phyloP scores from a whole-genome alignment of 306 rosid genomes.

The Dryas drummondii region DNA sequence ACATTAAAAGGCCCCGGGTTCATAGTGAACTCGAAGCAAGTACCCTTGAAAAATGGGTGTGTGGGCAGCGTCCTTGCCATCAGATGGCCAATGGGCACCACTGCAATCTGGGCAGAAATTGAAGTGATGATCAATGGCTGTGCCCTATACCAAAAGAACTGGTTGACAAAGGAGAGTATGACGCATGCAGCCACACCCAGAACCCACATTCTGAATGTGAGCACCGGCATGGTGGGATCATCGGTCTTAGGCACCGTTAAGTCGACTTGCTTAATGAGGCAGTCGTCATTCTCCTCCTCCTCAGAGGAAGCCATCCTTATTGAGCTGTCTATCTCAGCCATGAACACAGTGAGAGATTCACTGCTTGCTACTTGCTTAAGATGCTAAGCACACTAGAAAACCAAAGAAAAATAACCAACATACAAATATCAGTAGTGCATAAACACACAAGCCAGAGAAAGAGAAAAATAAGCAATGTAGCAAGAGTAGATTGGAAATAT shows the following conservation, averaged over 20 bases:
- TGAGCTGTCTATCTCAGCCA: neutral
- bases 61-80: constrained; percentile 67
- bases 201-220: constrained; percentile 92
- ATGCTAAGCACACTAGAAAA: too few relatives aligned
- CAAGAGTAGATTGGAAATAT: too few relatives aligned
- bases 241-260: constrained; percentile 77
- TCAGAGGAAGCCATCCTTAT: neutral
- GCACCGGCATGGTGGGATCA: constrained; percentile 57
- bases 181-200: constrained; percentile 63
- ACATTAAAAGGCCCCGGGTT: constrained; percentile 83
- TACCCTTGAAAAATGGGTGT: constrained; percentile 44
- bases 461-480: neutral
- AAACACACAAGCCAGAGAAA: too few relatives aligned
- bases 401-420: neutral
- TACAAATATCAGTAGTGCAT: neutral
- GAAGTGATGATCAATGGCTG: constrained; percentile 64
- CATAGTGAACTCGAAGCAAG: constrained; percentile 56
- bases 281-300: constrained; percentile 32
- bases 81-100: constrained; percentile 80
- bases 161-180: constrained; percentile 71
- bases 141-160: constrained; percentile 86
- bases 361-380: too few relatives aligned
- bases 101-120: constrained; percentile 84
- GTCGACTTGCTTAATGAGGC: constrained; percentile 63
- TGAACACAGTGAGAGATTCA: neutral